These are phyloP conservation scores for Alternaria brassicae DNA, from an alignment of 2,329 filamentous ascomycete species.

Conservation along the genomic window DNA sequence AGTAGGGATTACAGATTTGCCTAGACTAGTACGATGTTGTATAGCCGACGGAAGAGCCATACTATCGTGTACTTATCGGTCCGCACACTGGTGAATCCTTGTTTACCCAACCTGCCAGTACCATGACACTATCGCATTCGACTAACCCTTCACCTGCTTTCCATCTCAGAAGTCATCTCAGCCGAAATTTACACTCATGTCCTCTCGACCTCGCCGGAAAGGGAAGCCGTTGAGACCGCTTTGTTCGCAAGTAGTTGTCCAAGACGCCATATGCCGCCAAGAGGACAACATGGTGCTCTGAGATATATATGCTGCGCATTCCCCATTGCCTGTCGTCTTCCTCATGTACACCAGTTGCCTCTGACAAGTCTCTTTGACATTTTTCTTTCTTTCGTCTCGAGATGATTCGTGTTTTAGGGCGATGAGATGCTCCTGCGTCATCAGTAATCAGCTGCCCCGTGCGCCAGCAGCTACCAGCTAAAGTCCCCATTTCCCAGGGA, in stretches of 20 bases:
- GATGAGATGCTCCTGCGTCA: neutral
- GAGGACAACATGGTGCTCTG: constrained; percentile 4
- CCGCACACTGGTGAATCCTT: no score
- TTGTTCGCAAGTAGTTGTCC: no score
- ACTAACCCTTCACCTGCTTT: no score
- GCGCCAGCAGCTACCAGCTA: neutral
- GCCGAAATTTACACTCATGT: no score
- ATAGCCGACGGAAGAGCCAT: neutral
- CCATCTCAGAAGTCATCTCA: no score
- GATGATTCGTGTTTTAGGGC: neutral
- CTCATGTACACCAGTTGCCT: neutral
- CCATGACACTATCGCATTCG: no score
- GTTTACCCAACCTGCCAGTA: no score
- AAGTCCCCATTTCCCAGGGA: neutral
- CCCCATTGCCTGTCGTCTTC: neutral
- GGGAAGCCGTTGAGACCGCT: no score
- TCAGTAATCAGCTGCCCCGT: neutral
- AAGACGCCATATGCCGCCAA: neutral
- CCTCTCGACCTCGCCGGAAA: no score
- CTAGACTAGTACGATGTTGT: neutral
- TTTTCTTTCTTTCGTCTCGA: neutral
- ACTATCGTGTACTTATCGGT: no score
- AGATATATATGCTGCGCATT: neutral
- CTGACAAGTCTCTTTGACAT: neutral
- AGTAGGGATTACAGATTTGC: no score